Percentiles rank a stretch among this genome's conserved stretches.
phyloP scores from a whole-genome alignment of 345 rosid genomes.

The Pelargonium nanum region DNA sequence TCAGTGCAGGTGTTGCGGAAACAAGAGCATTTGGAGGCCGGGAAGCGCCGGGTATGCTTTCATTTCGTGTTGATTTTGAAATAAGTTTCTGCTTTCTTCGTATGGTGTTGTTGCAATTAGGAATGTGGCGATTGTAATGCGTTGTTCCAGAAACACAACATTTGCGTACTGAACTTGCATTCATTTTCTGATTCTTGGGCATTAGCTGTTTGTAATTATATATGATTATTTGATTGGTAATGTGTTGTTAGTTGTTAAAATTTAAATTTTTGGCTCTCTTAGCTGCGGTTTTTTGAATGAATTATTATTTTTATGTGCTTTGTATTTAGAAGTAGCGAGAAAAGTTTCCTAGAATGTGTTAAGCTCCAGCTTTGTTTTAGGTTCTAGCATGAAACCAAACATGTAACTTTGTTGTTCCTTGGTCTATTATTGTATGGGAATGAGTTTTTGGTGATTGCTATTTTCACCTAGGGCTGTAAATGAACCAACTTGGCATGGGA shows the following conservation, averaged over 20 bases:
- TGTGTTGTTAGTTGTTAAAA: not conserved
- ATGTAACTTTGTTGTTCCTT: not conserved
- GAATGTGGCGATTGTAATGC: not conserved
- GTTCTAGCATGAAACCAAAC: not conserved
- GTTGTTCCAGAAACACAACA: not conserved
- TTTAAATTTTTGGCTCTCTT: not conserved
- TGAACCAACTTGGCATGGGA: not conserved
- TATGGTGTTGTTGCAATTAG: not conserved
- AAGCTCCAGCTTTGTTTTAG: not conserved
- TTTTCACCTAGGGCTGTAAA: too few species aligned
- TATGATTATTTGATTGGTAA: not conserved
- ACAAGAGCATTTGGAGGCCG: constrained; percentile 84
- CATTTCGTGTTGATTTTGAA: not conserved
- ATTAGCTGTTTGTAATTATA: not conserved
- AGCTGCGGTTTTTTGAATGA: not conserved
- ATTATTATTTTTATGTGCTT: not conserved
- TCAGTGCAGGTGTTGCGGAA: constrained; percentile 84
- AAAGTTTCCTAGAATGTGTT: not conserved
- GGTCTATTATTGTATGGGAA: not conserved
- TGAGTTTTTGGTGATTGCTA: too few species aligned
- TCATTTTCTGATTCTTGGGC: too few species aligned
- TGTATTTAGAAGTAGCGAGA: not conserved
- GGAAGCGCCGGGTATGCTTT: constrained; percentile 68
- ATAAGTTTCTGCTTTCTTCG: not conserved
- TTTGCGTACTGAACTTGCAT: not conserved